Base-by-base conservation (phyloP, 305 asterid genomes). In the Stenogyne calaminthoides region DNA sequence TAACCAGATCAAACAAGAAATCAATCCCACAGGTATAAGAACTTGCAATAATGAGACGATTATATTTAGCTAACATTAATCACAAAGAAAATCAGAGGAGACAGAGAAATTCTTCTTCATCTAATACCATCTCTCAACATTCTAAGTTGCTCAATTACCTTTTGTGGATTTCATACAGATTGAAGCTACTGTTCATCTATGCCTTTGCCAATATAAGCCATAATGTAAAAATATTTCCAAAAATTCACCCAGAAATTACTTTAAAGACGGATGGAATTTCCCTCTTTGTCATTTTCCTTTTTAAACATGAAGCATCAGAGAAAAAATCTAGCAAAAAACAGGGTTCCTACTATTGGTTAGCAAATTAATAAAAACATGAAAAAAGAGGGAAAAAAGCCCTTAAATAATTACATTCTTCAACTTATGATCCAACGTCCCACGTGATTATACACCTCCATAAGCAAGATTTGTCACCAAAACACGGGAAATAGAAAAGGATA, bases 131-230 rank as follows among this genome's bases (percentile, higher is more conserved):
- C 51, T 54, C 22, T 39, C 15, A 27, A 39, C 64, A 47, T 29
- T 70, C 71, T 32, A 19, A 40, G 9, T 14, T 6, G n/a, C 10
- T 22, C 25, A 22, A 19, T 18, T 66, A 42, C 73, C 63, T 42
- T 61, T 73, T 49, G 18, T 74, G 66, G 70, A 67, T 47, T 75
- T 51, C 14, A 64, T 51, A 62, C 71, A 69, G 65, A 61, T 15
- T 11, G 44, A 47, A 16, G 19, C 59, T 55, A 39, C 2, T 15
- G 15, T 58, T 22, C 44, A 58, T 51, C 1, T 9, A 32, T 34
- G 15, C n/a, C 59, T 36, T 62, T 40, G 59, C 76, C 69, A 9
- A 67, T 42, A 20, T 69, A 36, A 37, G 55, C 74, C 15, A 55
- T 4, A 49, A 7, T 8, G n/a, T 54, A 67, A 20, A 44, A 46